Conservation (phyloP, 768 basidiomycete genomes). For the Phlebiopsis flavidoalba region DNA sequence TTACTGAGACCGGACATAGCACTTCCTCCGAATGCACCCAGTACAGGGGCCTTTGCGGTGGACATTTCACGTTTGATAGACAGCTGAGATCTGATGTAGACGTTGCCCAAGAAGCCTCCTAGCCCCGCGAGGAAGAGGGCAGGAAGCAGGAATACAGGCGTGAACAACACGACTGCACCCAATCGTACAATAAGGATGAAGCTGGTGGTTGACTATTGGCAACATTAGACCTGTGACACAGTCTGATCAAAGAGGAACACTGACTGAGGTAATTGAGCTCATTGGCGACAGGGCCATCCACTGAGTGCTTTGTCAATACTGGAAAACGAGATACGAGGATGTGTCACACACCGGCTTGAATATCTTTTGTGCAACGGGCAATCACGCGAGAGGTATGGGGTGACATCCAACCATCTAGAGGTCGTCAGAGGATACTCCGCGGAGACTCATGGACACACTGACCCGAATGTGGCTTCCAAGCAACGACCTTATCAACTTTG, state of each 20-base stretch:
- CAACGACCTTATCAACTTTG: constrained; percentile 44
- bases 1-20: constrained; percentile 50
- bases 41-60: constrained; percentile 38
- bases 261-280: not conserved
- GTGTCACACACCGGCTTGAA: constrained; percentile 20
- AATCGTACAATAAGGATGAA: constrained; percentile 28
- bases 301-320: not conserved
- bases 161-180: constrained; percentile 27
- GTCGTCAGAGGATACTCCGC: not conserved
- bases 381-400: constrained; percentile 30
- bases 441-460: constrained; percentile 21
- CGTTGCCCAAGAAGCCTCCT: constrained; percentile 33
- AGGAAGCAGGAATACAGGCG: constrained; percentile 33
- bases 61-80: constrained; percentile 49
- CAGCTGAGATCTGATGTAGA: constrained; percentile 49
- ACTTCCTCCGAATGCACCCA: constrained; percentile 43
- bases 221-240: not conserved
- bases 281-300: not conserved
- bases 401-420: constrained; percentile 30
- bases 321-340: not conserved
- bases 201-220: not conserved
- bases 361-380: constrained; percentile 27
- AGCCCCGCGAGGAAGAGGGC: constrained; percentile 28
- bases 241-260: not conserved
- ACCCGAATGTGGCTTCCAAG: constrained; percentile 58